A percentile compares a stretch with the other conserved stretches of the same genome.
Conservation (phyloP, 164 flowering plant species). For the Vitis amurensis region DNA sequence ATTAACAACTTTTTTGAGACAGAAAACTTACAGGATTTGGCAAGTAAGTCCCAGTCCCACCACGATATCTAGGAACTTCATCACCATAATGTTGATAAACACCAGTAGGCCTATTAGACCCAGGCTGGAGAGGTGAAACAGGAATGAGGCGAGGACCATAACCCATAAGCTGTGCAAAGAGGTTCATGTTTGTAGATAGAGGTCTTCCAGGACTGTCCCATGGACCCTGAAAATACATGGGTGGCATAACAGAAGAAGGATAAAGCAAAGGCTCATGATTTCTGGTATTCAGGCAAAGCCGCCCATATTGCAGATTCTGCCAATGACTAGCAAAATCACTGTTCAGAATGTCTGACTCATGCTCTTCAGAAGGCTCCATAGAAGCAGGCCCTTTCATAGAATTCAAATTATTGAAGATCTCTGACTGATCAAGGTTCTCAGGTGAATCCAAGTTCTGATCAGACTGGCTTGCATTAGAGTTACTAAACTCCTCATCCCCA, state of each 20-base stretch:
- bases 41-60: constrained; percentile 96
- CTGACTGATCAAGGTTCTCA: constrained; percentile 48
- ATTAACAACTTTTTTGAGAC: background rate
- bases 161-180: constrained; percentile 57
- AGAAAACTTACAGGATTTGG: constrained; percentile 84
- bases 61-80: constrained; percentile 85
- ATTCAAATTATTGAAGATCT: constrained; percentile 31
- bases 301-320: constrained; percentile 83
- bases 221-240: constrained; percentile 79
- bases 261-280: constrained; percentile 46
- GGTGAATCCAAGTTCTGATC: constrained; percentile 51
- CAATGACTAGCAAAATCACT: constrained; percentile 87
- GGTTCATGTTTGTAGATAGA: constrained; percentile 48
- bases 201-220: constrained; percentile 98
- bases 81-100: constrained; percentile 68
- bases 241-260: constrained; percentile 77
- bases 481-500: constrained; percentile 50
- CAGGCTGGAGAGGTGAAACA: constrained; percentile 67
- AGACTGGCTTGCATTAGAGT: constrained; percentile 24
- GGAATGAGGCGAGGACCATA: constrained; percentile 75
- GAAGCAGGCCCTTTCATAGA: constrained; percentile 29
- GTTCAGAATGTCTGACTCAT: constrained; percentile 75
- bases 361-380: constrained; percentile 44
- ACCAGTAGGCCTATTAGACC: constrained; percentile 56
- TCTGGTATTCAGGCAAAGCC: constrained; percentile 69